These are phyloP conservation scores for Chaetothyriales sp. DNA, from an alignment of 2,329 filamentous ascomycete species.

Conservation along the genomic window DNA sequence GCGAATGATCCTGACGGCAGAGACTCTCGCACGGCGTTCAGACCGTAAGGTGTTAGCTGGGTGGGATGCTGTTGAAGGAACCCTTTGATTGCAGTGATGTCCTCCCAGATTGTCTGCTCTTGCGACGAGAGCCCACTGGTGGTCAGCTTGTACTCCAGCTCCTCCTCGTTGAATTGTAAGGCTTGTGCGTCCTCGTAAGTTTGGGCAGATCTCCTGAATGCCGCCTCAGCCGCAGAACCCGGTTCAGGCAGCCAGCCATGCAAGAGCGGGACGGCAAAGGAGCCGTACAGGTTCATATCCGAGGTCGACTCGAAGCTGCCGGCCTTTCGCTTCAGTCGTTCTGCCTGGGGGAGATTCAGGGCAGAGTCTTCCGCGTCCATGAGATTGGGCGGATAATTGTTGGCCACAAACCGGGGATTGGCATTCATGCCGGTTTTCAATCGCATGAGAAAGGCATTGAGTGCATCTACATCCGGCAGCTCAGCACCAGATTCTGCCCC, in stretches of 20 bases:
- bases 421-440: conserved; percentile 97
- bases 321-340: conserved; percentile 21
- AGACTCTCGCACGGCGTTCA: conserved; percentile 56
- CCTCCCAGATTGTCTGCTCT: conserved; percentile 67
- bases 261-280: conserved; percentile 74
- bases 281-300: conserved; percentile 82
- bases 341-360: conserved; percentile 7
- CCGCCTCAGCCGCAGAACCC: conserved; percentile 49
- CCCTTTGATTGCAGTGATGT: conserved; percentile 68
- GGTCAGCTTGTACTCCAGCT: conserved; percentile 64
- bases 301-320: conserved; percentile 75
- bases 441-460: conserved; percentile 75
- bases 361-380: conserved; percentile 20
- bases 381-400: conserved; percentile 29
- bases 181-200: conserved; percentile 90
- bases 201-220: conserved; percentile 55
- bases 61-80: conserved; percentile 69
- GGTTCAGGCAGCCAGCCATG: conserved; percentile 74
- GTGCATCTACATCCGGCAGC: conserved; percentile 71
- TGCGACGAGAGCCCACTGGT: conserved; percentile 48
- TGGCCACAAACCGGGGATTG: conserved; percentile 71
- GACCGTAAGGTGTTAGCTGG: conserved; percentile 68
- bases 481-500: conserved; percentile 43
- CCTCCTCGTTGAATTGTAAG: conserved; percentile 74
- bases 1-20: conserved; percentile 65